Percentiles rank a stretch among this genome's conserved stretches.
These are phyloP conservation scores for Pseudogymnoascus sp. DNA, from an alignment of 2,329 filamentous ascomycete genomes.

Conservation along the genomic window DNA sequence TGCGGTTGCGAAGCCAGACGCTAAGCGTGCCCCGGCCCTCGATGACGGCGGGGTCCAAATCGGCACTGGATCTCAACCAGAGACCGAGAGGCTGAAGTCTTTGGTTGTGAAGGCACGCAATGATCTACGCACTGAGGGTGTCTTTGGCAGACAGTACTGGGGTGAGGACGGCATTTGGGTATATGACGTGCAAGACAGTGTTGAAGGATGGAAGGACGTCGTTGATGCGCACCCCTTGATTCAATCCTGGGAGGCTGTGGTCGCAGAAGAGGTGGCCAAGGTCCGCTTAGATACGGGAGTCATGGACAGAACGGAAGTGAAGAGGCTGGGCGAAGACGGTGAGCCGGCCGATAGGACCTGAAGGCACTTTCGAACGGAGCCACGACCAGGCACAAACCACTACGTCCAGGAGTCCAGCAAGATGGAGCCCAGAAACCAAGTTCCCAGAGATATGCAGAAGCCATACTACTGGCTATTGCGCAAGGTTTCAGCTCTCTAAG, in stretches of 20 bases:
- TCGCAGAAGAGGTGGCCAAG: slow-evolving; percentile 34
- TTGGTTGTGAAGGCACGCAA: slow-evolving; percentile 43
- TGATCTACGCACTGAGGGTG: slow-evolving; percentile 51
- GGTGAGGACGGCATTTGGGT: slow-evolving; percentile 63
- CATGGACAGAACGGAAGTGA: slow-evolving; percentile 18
- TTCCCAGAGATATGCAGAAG: not conserved
- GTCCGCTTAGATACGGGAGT: slow-evolving; percentile 31
- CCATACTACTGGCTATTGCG: not conserved
- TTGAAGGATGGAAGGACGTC: slow-evolving; percentile 40
- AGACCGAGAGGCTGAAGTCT: slow-evolving; percentile 21
- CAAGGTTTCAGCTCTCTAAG: not conserved
- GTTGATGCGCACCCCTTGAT: slow-evolving; percentile 61
- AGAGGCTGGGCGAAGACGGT: not conserved
- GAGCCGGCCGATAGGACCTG: not conserved
- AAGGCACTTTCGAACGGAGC: not conserved
- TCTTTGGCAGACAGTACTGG: slow-evolving; percentile 63
- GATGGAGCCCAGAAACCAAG: not conserved
- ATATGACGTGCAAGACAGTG: slow-evolving; percentile 44
- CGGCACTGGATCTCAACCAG: slow-evolving; percentile 11
- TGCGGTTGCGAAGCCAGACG: slow-evolving; percentile 32
- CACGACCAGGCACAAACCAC: not conserved
- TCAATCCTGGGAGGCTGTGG: slow-evolving; percentile 47
- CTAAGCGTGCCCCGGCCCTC: slow-evolving; percentile 3
- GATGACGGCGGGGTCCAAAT: not conserved
- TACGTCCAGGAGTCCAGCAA: not conserved